Evolutionary conservation across 768 basidiomycete species (phyloP).

Genomic region (Roridomyces roridus): DNA sequence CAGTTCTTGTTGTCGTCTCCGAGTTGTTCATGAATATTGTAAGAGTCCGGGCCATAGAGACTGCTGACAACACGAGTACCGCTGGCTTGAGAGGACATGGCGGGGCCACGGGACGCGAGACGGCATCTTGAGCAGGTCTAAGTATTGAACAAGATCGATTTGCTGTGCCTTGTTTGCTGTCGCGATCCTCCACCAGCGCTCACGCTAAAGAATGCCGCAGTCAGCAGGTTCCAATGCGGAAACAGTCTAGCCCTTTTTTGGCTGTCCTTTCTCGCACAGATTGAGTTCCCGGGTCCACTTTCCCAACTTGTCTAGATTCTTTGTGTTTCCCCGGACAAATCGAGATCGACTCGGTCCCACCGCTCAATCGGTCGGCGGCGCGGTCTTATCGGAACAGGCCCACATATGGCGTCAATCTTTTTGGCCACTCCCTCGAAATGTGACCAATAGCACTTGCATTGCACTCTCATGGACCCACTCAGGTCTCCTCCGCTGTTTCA

Average conservation of each 20-base stretch:
- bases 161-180: too few species aligned
- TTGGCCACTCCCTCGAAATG: background rate
- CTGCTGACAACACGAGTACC: background rate
- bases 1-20: background rate
- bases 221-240: too few species aligned
- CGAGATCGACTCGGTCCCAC: too few species aligned
- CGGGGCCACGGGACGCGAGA: background rate
- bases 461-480: conserved; percentile 15
- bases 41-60: conserved; percentile 4
- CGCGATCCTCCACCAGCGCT: too few species aligned
- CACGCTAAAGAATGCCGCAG: too few species aligned
- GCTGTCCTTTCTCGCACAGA: too few species aligned
- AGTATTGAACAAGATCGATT: too few species aligned
- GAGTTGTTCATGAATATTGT: background rate
- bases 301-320: background rate
- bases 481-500: conserved; percentile 10
- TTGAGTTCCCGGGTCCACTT: too few species aligned
- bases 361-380: background rate
- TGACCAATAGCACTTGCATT: background rate
- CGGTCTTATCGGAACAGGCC: conserved; percentile 10
- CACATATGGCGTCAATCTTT: conserved; percentile 11
- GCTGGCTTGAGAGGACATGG: conserved; percentile 10
- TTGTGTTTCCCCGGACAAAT: too few species aligned
- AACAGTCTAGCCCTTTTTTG: too few species aligned
- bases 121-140: background rate